Evolutionary conservation across 2,329 filamentous ascomycete species (phyloP), one percentile per base, ranked within the genome.

Genomic region (Colletotrichum lentis): DNA sequence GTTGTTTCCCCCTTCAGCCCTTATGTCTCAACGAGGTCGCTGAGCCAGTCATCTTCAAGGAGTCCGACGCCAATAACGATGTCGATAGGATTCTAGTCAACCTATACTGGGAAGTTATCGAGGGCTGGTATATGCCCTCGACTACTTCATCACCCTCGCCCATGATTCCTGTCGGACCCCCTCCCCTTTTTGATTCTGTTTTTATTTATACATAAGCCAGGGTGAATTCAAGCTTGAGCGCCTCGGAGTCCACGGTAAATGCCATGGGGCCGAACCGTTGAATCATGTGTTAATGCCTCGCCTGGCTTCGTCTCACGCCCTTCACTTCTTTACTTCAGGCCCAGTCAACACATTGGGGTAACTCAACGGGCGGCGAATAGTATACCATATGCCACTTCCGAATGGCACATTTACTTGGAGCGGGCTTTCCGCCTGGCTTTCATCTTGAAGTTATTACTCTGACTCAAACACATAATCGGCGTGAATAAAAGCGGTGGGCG

Each of bases 31-130:
- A 47, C 1, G 73, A 76, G 56, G 71, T 76, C 11, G 72, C 72
- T 14, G 74, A 76, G 55, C 74, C 74, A 3, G 72, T 76, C 14
- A 71, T 75, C 7, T 62, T 76, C 8, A 70, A 74, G 43, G 72
- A 74, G 18, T 67, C 66, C 1, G 73, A 76, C 41, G 62, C 49
- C 6, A 41, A 62, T 18, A 71, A 76, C 8, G 71, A 76, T 50
- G 70, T 70, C 10, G 75, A 77, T 27, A 69, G 49, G 49, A 67
- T 72, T n/a, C 62, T 74, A 6, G 72, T 67, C 35, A 63, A 74
- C 31, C 70, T 67, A 55, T 73, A 2, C 56, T 73, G 8, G 68
- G 72, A 8, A 72, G 74, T 14, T 75, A 71, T 52, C 71, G 71
- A 5, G 72, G 70, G 7, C 63, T 74, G 8, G 69, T 69, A 3